These are phyloP conservation scores for Fomitiporia mediterranea DNA, from an alignment of 1,284 basidiomycete genomes.

Conservation along the genomic window DNA sequence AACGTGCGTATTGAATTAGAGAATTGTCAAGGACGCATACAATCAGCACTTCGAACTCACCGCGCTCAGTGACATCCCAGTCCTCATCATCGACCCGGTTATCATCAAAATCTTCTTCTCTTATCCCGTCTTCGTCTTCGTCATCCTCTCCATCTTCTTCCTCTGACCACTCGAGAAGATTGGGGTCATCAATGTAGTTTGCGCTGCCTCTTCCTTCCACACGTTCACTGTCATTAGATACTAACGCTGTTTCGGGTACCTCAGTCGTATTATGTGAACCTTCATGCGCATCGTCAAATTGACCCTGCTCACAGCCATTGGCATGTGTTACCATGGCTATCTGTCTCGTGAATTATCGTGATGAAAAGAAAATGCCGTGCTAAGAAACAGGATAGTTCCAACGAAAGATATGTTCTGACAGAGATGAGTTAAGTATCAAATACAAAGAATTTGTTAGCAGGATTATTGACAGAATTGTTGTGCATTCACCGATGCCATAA, in stretches of 20 bases:
- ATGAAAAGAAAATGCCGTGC: too few relatives aligned
- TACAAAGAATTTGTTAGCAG: too few relatives aligned
- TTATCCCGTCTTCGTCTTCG: conserved; percentile 33
- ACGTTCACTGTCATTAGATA: conserved; percentile 13
- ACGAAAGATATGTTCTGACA: too few relatives aligned
- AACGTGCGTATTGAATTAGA: not conserved
- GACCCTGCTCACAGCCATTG: not conserved
- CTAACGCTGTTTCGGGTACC: not conserved
- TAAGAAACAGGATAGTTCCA: not conserved
- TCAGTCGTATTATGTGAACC: conserved; percentile 20
- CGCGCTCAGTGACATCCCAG: conserved; percentile 36
- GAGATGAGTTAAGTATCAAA: too few relatives aligned
- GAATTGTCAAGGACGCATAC: not conserved
- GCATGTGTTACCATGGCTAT: not conserved
- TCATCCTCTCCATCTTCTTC: conserved; percentile 39
- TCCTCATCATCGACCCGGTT: conserved; percentile 72
- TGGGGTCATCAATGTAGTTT: conserved; percentile 45
- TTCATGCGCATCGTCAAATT: conserved; percentile 37
- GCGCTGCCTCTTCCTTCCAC: conserved; percentile 32
- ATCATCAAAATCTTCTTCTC: conserved; percentile 47
- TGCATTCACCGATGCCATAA: too few relatives aligned
- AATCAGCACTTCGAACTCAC: conserved; percentile 29
- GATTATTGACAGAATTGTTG: too few relatives aligned
- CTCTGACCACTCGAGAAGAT: conserved; percentile 34
- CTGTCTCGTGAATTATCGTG: too few relatives aligned